Evolutionary conservation across 768 basidiomycete genomes (phyloP).

Genomic region (Gloeophyllum trabeum): DNA sequence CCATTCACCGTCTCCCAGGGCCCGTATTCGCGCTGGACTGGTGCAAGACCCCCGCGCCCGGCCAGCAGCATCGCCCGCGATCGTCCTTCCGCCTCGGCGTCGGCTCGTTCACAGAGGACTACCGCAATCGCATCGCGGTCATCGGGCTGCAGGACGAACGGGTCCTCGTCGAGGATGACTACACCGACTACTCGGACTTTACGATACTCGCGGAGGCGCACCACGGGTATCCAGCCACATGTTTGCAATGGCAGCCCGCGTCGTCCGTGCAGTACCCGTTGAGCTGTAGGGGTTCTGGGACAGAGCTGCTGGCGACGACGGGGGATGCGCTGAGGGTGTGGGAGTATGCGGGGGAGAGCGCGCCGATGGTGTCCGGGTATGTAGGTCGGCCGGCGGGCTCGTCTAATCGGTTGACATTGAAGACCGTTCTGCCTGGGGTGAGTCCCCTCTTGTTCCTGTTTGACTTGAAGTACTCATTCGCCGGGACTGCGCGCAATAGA

Average conservation of each 20-base stretch:
- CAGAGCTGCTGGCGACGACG: conserved; percentile 88
- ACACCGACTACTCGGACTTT: conserved; percentile 77
- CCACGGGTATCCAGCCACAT: conserved; percentile 90
- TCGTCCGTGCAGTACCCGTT: conserved; percentile 51
- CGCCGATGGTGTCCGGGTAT: conserved; percentile 45
- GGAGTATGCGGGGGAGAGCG: conserved; percentile 71
- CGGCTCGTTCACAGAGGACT: conserved; percentile 79
- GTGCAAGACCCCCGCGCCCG: conserved; percentile 73
- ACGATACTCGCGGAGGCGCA: conserved; percentile 73
- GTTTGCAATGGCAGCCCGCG: conserved; percentile 86
- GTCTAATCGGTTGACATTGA: conserved; percentile 57
- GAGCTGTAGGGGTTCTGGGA: conserved; percentile 51
- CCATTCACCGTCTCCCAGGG: conserved; percentile 34
- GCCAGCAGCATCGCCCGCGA: conserved; percentile 60
- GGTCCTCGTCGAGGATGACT: conserved; percentile 79
- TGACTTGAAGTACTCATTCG: conserved; percentile 1
- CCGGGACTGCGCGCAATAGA: conserved; percentile 55
- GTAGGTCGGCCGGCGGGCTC: conserved; percentile 53
- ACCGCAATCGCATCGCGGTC: conserved; percentile 71
- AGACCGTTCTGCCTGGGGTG: conserved; percentile 76
- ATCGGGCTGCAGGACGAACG: conserved; percentile 77
- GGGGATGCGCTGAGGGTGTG: conserved; percentile 89
- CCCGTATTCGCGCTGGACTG: conserved; percentile 81
- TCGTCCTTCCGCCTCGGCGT: conserved; percentile 79
- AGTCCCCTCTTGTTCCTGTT: conserved; percentile 18